These are phyloP conservation scores for Trapa bicornis DNA, from an alignment of 345 rosid genomes.

Conservation along the genomic window DNA sequence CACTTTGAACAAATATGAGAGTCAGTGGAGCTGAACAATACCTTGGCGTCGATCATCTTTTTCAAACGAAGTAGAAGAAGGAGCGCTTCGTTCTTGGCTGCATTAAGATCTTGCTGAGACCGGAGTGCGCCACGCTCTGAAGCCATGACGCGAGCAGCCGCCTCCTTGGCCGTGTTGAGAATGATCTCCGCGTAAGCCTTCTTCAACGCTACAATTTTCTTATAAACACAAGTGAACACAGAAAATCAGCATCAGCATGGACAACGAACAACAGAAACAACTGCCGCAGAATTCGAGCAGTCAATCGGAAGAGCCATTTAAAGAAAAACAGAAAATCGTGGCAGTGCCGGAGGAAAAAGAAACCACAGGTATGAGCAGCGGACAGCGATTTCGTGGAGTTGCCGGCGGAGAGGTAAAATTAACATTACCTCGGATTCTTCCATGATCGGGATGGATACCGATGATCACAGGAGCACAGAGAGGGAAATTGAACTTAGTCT, in stretches of 20 bases:
- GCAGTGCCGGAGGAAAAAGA: not conserved
- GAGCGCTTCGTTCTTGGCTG: slow-evolving; percentile 44
- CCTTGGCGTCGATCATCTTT: slow-evolving; percentile 56
- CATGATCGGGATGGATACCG: slow-evolving; percentile 14
- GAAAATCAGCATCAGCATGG: not conserved
- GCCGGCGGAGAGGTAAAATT: not conserved
- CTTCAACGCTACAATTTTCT: slow-evolving; percentile 56
- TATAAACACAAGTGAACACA: not conserved
- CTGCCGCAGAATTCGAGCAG: not conserved
- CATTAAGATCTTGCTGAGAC: slow-evolving; percentile 36
- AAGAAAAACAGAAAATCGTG: too few species aligned
- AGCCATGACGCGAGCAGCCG: slow-evolving; percentile 41
- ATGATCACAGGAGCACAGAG: not conserved
- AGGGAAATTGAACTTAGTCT: not conserved
- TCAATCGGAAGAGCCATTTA: not conserved
- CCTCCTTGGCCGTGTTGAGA: slow-evolving; percentile 52
- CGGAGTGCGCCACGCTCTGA: slow-evolving; percentile 35
- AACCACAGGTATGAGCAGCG: not conserved
- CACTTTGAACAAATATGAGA: not conserved
- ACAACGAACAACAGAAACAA: not conserved
- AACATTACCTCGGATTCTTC: slow-evolving; percentile 29
- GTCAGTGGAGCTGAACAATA: slow-evolving; percentile 3
- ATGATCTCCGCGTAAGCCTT: slow-evolving; percentile 69
- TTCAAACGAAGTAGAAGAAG: slow-evolving; percentile 48
- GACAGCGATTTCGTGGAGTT: slow-evolving; percentile 1